Percentiles rank a stretch among this genome's conserved stretches.
Evolutionary conservation across 1,284 basidiomycete genomes (phyloP).

Genomic region (Trametes versicolor): DNA sequence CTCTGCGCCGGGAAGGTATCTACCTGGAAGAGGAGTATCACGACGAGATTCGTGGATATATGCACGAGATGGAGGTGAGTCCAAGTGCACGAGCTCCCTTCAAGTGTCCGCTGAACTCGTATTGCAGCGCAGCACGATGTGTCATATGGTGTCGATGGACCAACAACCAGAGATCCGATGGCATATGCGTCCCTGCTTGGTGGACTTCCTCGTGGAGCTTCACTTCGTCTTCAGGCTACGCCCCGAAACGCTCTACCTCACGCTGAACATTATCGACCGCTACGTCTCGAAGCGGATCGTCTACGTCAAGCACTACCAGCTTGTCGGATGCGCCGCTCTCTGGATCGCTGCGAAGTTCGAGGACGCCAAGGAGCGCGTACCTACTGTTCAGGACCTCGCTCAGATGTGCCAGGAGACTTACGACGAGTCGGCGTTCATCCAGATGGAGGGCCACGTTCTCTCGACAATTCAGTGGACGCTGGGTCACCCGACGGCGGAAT

Average conservation of each 20-base stretch:
- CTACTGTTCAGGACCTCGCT: conserved; percentile 92
- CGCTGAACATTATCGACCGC: conserved; percentile 98
- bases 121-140: conserved; percentile 82
- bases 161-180: conserved; percentile 97
- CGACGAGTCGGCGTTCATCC: conserved; percentile 95
- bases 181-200: conserved; percentile 99
- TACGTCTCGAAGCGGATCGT: conserved; percentile 99
- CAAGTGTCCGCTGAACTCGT: neutral
- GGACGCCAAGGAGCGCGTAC: conserved; percentile 98
- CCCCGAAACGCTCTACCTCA: conserved; percentile 97
- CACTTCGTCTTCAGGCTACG: conserved; percentile 97
- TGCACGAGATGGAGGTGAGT: conserved; percentile 98
- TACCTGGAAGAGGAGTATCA: conserved; percentile 93
- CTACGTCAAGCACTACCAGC: conserved; percentile 99
- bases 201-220: conserved; percentile 99
- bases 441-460: conserved; percentile 98
- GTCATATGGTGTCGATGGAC: conserved; percentile 94
- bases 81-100: too few species aligned
- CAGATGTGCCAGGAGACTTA: conserved; percentile 96
- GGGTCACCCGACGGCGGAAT: conserved; percentile 98
- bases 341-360: conserved; percentile 99
- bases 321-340: conserved; percentile 97
- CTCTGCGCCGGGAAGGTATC: conserved; percentile 74
- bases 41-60: conserved; percentile 92
- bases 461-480: conserved; percentile 96